Evolutionary conservation across 2,329 filamentous ascomycete genomes (phyloP).

Genomic region (Celoporthe dispersa): DNA sequence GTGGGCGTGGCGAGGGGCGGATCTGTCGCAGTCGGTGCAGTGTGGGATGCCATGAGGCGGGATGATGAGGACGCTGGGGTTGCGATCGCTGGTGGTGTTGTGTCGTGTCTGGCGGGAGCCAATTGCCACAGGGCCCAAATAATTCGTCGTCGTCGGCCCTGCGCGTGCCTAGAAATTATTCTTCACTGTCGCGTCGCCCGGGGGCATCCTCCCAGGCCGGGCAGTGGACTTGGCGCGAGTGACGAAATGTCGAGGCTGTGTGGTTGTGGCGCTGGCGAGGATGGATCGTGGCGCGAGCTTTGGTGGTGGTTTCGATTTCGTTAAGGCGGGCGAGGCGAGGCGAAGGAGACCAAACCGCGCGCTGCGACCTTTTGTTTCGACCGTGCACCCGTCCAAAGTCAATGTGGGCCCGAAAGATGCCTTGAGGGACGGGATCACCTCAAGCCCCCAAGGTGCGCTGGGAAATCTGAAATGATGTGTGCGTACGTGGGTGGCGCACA

Average conservation of each 20-base stretch:
- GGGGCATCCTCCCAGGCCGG: conserved; percentile 20
- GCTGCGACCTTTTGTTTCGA: not conserved
- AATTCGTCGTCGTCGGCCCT: not conserved
- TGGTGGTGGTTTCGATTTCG: conserved; percentile 13
- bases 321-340: conserved; percentile 2
- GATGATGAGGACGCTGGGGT: not conserved
- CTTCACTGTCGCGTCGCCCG: conserved; percentile 23
- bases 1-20: conserved; percentile 46
- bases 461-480: not conserved
- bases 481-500: conserved; percentile 3
- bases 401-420: not conserved
- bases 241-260: conserved; percentile 32
- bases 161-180: conserved; percentile 14
- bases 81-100: conserved; percentile 1
- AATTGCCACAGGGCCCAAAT: conserved; percentile 11
- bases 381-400: conserved; percentile 2
- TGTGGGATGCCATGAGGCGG: conserved; percentile 57
- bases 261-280: conserved; percentile 26
- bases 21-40: conserved; percentile 57
- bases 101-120: not conserved
- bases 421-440: not conserved
- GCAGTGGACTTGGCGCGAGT: conserved; percentile 17
- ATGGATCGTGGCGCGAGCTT: conserved; percentile 32
- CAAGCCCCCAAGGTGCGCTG: not conserved
- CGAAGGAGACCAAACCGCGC: not conserved